Base-by-base conservation (phyloP, 2,329 filamentous ascomycete species). In the Trichoderma atrobrunneum region DNA sequence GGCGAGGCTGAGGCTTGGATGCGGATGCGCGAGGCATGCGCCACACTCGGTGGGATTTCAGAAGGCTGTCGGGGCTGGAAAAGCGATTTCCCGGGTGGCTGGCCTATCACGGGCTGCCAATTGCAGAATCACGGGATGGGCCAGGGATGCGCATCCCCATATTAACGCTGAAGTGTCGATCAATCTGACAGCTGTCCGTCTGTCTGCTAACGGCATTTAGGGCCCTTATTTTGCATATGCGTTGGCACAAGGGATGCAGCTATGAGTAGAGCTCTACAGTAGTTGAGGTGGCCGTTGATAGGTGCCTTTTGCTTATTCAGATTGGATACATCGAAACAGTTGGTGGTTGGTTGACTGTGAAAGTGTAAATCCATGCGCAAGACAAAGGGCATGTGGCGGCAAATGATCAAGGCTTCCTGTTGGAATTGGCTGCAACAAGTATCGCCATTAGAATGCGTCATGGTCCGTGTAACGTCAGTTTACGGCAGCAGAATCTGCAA, bases 1-100 rank as follows among this genome's bases (percentile, higher is more conserved):
- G 54, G 56, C 62, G 62, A 71, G 70, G 70, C 62, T 71, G 70
- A 71, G 57, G 61, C 68, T 36, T 36, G 34, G 3, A 36, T 36
- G 32, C 28, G 32, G 1, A 36, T 34, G 69, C 61, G 65, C 61
- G 62, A 32, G 54, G 61, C 69, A 71, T 21, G 54, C 59, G 62
- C 69, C 51, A 61, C 70, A 24, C 3, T 7, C 7, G 54, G 54
- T 14, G 7, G 36, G 30, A 36, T 67, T 28, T 34, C 16, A 16
- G 43, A 57, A 30, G 8, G 6, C 18, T 16, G 7, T 54, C 51
- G 32, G 51, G 24, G 2, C 14, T 39, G 64, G 64, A 67, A 67
- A n/a, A 57, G 8, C 26, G 1, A 67, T 67, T 7, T 24, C 7
- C 64, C 64, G 21, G 16, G n/a, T n/a, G 2, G 24, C 24, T 39